phyloP scores from a whole-genome alignment of 768 basidiomycete genomes.

The Hericium coralloides region DNA sequence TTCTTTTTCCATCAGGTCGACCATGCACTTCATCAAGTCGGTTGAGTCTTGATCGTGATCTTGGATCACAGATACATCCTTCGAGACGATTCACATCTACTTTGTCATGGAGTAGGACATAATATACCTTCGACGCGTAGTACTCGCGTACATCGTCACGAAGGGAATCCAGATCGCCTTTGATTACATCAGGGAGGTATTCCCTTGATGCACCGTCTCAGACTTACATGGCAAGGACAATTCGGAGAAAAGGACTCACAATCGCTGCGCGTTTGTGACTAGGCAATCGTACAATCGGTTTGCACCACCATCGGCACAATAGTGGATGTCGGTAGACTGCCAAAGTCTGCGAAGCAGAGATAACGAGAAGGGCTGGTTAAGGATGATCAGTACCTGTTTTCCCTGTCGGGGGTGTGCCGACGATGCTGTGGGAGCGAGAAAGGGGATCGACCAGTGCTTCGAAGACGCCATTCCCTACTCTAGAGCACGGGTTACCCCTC shows the following conservation, averaged over 20 bases:
- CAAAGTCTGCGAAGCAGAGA: constrained; percentile 54
- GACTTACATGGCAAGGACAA: not conserved
- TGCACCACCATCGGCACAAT: constrained; percentile 54
- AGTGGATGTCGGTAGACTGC: constrained; percentile 20
- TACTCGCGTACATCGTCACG: constrained; percentile 62
- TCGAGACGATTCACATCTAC: not conserved
- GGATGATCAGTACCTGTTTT: constrained; percentile 59
- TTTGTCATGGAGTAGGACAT: not conserved
- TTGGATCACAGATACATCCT: constrained; percentile 62
- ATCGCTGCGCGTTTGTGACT: not conserved
- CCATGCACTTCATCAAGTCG: constrained; percentile 91
- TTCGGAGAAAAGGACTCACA: not conserved
- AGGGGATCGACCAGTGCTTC: constrained; percentile 6
- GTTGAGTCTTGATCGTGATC: constrained; percentile 81
- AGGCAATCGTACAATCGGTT: constrained; percentile 55
- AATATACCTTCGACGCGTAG: constrained; percentile 51
- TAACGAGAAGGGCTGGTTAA: constrained; percentile 80
- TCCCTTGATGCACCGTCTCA: constrained; percentile 25
- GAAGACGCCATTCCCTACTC: constrained; percentile 1
- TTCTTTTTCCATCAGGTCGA: constrained; percentile 53
- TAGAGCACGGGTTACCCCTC: no score
- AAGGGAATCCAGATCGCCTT: constrained; percentile 90
- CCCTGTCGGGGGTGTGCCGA: not conserved
- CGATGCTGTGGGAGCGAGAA: constrained; percentile 1
- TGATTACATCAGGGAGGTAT: constrained; percentile 78